phyloP scores from a whole-genome alignment of 495 filamentous ascomycete species.

The Sabuloglossum arenarium region DNA sequence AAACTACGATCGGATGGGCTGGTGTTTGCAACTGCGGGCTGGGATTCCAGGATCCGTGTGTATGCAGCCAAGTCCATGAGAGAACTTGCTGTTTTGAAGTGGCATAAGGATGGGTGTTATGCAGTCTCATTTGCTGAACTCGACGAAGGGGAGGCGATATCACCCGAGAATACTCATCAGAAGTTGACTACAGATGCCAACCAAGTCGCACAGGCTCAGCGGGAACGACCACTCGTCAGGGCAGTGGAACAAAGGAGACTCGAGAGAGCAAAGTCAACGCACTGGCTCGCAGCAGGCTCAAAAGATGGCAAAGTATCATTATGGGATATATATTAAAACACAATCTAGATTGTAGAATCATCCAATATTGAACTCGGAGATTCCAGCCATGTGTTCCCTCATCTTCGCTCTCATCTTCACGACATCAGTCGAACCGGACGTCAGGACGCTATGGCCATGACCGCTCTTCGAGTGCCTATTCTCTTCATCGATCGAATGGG shows the following conservation, averaged over 20 bases:
- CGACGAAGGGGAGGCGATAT: constrained; percentile 5
- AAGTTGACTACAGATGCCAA: constrained; percentile 7
- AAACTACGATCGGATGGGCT: constrained; percentile 58
- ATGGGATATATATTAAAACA: constrained; percentile 74
- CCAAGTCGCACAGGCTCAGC: not conserved
- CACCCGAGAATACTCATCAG: constrained; percentile 4
- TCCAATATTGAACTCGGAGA: constrained; percentile 78
- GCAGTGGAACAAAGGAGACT: constrained; percentile 40
- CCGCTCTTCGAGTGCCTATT: not conserved
- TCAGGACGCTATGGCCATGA: not conserved
- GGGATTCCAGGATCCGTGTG: constrained; percentile 64
- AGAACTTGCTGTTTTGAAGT: constrained; percentile 85
- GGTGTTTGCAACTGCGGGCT: constrained; percentile 80
- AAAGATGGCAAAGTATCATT: constrained; percentile 94
- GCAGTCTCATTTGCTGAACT: constrained; percentile 55
- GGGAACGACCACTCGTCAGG: constrained; percentile 4
- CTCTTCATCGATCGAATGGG: not conserved
- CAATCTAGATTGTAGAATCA: constrained; percentile 22
- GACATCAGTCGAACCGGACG: constrained; percentile 24
- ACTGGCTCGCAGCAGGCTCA: constrained; percentile 79
- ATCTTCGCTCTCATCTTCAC: constrained; percentile 69
- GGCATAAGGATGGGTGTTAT: constrained; percentile 84
- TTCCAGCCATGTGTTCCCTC: constrained; percentile 49
- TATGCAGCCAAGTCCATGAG: constrained; percentile 66
- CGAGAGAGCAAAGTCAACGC: constrained; percentile 41